Base-by-base conservation (phyloP, 2,329 filamentous ascomycete species). In the Raffaelea ambrosiae region DNA sequence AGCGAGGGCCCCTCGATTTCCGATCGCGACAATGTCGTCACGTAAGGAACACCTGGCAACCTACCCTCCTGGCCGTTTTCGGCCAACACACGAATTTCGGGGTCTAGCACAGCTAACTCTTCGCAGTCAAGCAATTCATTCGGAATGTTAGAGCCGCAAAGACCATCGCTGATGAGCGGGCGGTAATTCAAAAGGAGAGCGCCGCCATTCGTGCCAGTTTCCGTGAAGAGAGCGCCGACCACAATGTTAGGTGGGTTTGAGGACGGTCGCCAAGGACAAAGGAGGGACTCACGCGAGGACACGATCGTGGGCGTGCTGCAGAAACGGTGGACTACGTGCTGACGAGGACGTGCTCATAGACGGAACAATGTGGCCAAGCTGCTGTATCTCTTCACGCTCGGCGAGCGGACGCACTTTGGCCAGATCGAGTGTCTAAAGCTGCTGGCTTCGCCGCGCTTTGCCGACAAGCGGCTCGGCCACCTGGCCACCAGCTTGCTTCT, bases 381-480 rank as follows among this genome's bases (percentile, higher is more conserved):
- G 33, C 79, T 98, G 36, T 98, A 98, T 65, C 87, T 98, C 52
- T 98, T 98, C 68, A 98, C 93, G 1, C 78, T 98, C 39, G 93
- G 93, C 55, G 93, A 98, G 70, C 81, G 93, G 61, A 98, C 93
- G 49, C 93, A 98, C 69, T 98, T 98, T 65, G 93, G 93, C 45
- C 93, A 98, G 74, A 98, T 98, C 63, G 93, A 98, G 80, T 98
- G 93, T 67, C 77, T 98, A 61, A 98, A 98, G 70, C 80, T 98
- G 44, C 79, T 98, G 50, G 93, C 93, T 50, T 98, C 93, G 38
- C 90, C 94, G 55, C 88, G 91, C 50, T 98, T 98, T 63, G 93
- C 93, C 57, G 93, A 98, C 74, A 98, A 98, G 72, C 84, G 93
- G 43, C 71, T 98, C 58, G 93, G 93, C 38, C 95, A 98, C 63